These are phyloP conservation scores for Didymella sp. DNA, from an alignment of 2,329 filamentous ascomycete genomes.

Conservation along the genomic window DNA sequence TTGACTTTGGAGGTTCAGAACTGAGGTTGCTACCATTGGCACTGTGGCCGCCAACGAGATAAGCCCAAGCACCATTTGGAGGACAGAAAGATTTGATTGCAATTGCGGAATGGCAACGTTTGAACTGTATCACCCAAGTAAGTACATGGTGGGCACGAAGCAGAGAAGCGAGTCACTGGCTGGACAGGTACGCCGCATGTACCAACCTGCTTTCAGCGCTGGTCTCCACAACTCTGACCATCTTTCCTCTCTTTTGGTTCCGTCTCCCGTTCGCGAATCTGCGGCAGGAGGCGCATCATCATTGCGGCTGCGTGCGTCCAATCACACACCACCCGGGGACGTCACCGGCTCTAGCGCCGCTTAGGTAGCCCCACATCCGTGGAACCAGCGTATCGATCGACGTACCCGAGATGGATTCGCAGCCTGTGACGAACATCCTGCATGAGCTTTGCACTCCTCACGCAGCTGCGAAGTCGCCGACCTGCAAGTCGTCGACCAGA, in stretches of 20 bases:
- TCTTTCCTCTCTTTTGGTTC: constrained; percentile 2
- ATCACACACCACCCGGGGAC: constrained; percentile 5
- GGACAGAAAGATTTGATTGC: background rate
- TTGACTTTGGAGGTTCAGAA: constrained; percentile 30
- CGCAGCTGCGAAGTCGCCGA: constrained; percentile 9
- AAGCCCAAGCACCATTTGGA: constrained; percentile 15
- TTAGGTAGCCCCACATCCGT: background rate
- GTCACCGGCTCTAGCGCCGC: constrained; percentile 4
- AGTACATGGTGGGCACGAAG: background rate
- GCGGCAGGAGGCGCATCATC: constrained; percentile 12
- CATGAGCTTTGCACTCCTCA: constrained; percentile 14
- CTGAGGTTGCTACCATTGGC: constrained; percentile 30
- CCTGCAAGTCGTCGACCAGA: constrained; percentile 5
- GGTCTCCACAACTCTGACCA: background rate
- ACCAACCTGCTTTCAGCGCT: background rate
- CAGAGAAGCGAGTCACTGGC: background rate
- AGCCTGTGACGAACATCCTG: constrained; percentile 26
- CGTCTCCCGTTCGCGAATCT: constrained; percentile 18
- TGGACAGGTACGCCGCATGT: background rate
- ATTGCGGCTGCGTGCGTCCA: constrained; percentile 20
- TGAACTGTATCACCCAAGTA: background rate
- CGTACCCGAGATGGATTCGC: constrained; percentile 18
- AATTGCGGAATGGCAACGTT: background rate
- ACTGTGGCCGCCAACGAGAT: constrained; percentile 24
- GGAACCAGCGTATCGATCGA: constrained; percentile 21